phyloP scores from a whole-genome alignment of 306 rosid species.

The Abrus precatorius region DNA sequence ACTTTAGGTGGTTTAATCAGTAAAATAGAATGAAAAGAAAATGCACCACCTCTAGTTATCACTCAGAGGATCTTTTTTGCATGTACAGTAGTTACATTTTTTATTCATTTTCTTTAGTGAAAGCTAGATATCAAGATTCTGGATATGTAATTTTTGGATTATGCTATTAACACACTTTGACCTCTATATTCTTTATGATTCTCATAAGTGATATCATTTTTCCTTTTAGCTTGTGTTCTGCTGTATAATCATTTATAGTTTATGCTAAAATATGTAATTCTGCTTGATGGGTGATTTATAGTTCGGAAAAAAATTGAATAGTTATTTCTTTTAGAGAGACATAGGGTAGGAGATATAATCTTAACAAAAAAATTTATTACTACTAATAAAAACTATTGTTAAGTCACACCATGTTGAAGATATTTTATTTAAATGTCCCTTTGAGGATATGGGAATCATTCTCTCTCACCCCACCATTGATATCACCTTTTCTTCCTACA shows the following conservation, averaged over 20 bases:
- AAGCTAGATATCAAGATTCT: slow-evolving; percentile 58
- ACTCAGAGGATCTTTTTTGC: slow-evolving; percentile 18
- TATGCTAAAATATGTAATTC: slow-evolving; percentile 23
- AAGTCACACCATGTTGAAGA: slow-evolving; percentile 45
- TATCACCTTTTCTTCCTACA: slow-evolving; percentile 43
- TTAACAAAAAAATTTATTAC: slow-evolving; percentile 16
- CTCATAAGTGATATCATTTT: background rate
- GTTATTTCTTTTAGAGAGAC: background rate
- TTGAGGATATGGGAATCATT: slow-evolving; percentile 66
- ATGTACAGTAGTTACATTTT: slow-evolving; percentile 2
- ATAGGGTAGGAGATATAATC: background rate
- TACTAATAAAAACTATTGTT: slow-evolving; percentile 26
- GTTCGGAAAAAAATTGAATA: background rate
- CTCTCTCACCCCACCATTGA: slow-evolving; percentile 59
- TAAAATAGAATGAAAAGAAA: slow-evolving; percentile 30
- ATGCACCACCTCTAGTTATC: slow-evolving; percentile 32
- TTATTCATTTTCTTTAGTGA: slow-evolving; percentile 44
- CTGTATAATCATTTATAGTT: background rate
- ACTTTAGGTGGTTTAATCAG: slow-evolving; percentile 28
- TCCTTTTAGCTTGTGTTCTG: slow-evolving; percentile 1
- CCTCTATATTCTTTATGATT: slow-evolving; percentile 10
- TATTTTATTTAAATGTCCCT: slow-evolving; percentile 55
- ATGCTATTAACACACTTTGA: slow-evolving; percentile 38
- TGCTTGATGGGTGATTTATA: background rate
- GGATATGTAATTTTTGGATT: slow-evolving; percentile 33